A percentile compares a stretch with the other conserved stretches of the same genome.
Evolutionary conservation across 305 asterid species (phyloP).

Genomic region (Nicotiana rustica): DNA sequence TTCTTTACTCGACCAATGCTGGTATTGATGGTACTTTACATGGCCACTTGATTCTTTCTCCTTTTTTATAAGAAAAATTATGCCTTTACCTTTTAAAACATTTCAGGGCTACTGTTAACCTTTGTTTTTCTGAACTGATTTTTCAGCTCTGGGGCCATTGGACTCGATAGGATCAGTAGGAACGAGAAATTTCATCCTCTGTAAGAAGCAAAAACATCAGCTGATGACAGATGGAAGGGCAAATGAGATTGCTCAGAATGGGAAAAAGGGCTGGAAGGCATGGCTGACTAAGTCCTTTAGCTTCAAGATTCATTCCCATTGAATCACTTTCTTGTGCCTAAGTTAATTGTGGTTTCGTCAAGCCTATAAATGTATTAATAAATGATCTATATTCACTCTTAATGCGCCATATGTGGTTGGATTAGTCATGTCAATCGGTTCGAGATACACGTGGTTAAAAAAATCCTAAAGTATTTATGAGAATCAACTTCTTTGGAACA

Average conservation of each 20-base stretch:
- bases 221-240: slow-evolving; percentile 38
- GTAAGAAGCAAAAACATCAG: slow-evolving; percentile 45
- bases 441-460: too few relatives aligned
- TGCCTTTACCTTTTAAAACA: too few relatives aligned
- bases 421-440: too few relatives aligned
- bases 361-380: neutral
- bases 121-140: neutral
- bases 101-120: neutral
- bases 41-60: too few relatives aligned
- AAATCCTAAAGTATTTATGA: too few relatives aligned
- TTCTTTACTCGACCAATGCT: slow-evolving; percentile 51
- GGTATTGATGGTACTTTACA: slow-evolving; percentile 38
- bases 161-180: slow-evolving; percentile 48
- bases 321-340: slow-evolving; percentile 24
- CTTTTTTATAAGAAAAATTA: too few relatives aligned
- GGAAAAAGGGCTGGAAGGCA: slow-evolving; percentile 43
- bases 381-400: too few relatives aligned
- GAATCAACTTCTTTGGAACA: too few relatives aligned
- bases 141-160: slow-evolving; percentile 49
- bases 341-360: neutral
- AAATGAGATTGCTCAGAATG: slow-evolving; percentile 33
- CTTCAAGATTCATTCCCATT: slow-evolving; percentile 42
- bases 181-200: slow-evolving; percentile 52
- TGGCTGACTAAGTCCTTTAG: slow-evolving; percentile 50
- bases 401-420: too few relatives aligned